Base-by-base conservation (phyloP, 768 basidiomycete species). In the Termitomyces sp. region DNA sequence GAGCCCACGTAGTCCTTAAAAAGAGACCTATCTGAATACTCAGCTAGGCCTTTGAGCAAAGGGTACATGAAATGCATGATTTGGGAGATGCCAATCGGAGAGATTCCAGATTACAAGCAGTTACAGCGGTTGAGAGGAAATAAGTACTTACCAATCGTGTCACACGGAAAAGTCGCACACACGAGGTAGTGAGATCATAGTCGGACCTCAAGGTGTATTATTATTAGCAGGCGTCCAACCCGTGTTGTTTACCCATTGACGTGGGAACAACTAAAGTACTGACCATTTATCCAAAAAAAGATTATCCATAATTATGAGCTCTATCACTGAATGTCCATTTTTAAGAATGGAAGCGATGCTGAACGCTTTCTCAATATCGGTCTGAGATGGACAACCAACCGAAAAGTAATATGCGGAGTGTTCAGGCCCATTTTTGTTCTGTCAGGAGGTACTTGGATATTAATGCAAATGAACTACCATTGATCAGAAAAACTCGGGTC, bases 1-100 rank as follows among this genome's bases (percentile, higher is more conserved):
- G 54, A 51, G 8, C 33, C 33, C 18, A 45, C 49, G 16, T 57
- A 60, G 30, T 57, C 49, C 34, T 60, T 60, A 36, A 60, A 60
- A 12, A 60, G 50, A 15, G 59, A 7, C 8, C 50, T 42, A 11
- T 57, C 27, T 15, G 59, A 34, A 57, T 57, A 42, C 7, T 60
- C 20, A 22, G 27, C 45, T 42, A 60, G 57, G 48, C 37, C 36
- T 30, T 55, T 42, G n/a, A 59, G 45, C 42, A 59, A 37, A 36
- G 24, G 16, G n/a, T 42, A 50, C 58, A 58, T 39, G 15, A 59
- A 62, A 62, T 57, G 58, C 58, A 62, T 58, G 55, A 30, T 39
- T n/a, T 3, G 33, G 9, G 33, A 50, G 31, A 27, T 41, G 16
- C 30, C 16, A 16, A 39, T 12, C 15, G 13, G 11, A 11, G 31